Conservation (phyloP, 179 eudicot species). For the Amaranthus tricolor region DNA sequence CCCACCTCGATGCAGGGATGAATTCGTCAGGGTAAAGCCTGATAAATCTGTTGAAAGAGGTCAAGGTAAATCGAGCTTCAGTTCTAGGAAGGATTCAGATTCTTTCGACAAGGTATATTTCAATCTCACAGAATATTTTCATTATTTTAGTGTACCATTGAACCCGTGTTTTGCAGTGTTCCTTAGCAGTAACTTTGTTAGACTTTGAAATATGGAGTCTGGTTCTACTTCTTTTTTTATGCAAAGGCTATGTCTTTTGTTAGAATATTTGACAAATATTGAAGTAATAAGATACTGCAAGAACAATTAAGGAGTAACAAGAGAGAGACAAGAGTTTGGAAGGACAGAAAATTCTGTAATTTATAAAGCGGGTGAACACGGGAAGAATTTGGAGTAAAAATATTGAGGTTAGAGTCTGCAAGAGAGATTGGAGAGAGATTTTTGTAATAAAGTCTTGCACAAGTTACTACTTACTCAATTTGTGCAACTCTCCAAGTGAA, state of each 20-base stretch:
- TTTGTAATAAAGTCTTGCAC: too few relatives aligned
- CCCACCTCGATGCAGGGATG: constrained; percentile 37
- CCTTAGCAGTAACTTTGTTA: neutral
- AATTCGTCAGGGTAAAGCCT: constrained; percentile 32
- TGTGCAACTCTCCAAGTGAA: too few relatives aligned
- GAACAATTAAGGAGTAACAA: too few relatives aligned
- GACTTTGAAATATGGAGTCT: neutral
- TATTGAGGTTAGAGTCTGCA: too few relatives aligned
- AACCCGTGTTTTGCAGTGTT: neutral
- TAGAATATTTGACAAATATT: too few relatives aligned
- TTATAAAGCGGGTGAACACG: too few relatives aligned
- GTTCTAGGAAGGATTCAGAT: constrained; percentile 42
- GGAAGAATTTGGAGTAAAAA: too few relatives aligned
- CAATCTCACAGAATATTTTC: neutral
- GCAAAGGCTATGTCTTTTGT: neutral
- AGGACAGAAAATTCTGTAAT: too few relatives aligned
- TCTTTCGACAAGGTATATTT: constrained; percentile 64
- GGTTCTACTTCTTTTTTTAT: constrained; percentile 3
- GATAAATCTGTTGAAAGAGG: constrained; percentile 34
- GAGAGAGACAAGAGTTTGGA: too few relatives aligned
- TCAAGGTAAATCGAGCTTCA: constrained; percentile 28
- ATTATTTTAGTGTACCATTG: neutral
- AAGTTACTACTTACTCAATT: too few relatives aligned
- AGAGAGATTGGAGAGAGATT: too few relatives aligned
- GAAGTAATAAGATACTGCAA: too few relatives aligned